Conservation (phyloP, 345 rosid genomes). For the Aurinia saxatilis region DNA sequence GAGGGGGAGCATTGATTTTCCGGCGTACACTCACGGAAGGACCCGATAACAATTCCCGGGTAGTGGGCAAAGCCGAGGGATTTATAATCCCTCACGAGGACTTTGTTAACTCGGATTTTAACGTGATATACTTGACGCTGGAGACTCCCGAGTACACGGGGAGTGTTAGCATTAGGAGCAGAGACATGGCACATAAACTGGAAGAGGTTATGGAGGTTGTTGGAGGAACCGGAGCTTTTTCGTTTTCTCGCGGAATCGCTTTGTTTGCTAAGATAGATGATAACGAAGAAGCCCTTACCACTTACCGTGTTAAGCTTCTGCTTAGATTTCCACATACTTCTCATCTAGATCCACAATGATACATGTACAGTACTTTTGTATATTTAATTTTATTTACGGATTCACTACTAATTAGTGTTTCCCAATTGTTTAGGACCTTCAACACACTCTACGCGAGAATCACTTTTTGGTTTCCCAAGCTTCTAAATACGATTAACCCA, state of each 20-base stretch:
- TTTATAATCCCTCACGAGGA: conserved; percentile 56
- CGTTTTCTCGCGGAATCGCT: conserved; percentile 71
- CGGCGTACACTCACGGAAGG: conserved; percentile 59
- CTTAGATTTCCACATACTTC: conserved; percentile 56
- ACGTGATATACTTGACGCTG: conserved; percentile 61
- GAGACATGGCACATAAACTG: conserved; percentile 28
- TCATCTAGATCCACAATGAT: conserved; percentile 43
- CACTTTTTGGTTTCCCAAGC: too few species aligned
- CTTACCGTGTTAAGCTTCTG: conserved; percentile 71
- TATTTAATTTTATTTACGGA: too few species aligned
- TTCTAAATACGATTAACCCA: too few species aligned
- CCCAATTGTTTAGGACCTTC: too few species aligned
- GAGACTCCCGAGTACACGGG: conserved; percentile 49
- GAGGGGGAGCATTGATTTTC: conserved; percentile 50
- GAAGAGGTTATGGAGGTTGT: conserved; percentile 52
- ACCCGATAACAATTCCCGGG: conserved; percentile 58
- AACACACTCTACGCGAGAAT: too few species aligned
- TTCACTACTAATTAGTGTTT: too few species aligned
- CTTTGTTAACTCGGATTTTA: conserved; percentile 58
- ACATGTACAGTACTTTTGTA: too few species aligned
- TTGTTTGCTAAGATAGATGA: conserved; percentile 34
- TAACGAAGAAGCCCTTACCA: conserved; percentile 19
- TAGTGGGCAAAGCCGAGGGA: conserved; percentile 71
- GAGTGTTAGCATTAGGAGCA: conserved; percentile 57
- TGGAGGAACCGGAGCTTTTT: conserved; percentile 81